Evolutionary conservation across 1,284 basidiomycete species (phyloP).

Genomic region (Schizophyllum amplum): DNA sequence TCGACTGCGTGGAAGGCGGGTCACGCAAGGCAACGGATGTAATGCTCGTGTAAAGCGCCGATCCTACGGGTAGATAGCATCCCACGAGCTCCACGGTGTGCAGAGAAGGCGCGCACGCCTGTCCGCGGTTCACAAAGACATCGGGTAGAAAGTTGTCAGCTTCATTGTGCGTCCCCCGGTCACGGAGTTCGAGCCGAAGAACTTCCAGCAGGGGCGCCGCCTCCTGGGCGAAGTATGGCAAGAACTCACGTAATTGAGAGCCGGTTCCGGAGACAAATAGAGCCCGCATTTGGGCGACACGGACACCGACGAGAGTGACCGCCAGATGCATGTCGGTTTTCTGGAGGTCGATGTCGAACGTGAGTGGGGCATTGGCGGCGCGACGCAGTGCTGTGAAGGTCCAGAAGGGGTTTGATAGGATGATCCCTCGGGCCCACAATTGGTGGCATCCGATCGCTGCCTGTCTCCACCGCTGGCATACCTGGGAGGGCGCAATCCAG

Average conservation of each 20-base stretch:
- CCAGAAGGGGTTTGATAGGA: background rate
- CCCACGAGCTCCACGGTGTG: background rate
- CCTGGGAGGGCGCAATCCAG: constrained; percentile 20
- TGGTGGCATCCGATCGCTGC: constrained; percentile 20
- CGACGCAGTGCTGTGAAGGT: background rate
- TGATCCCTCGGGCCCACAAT: constrained; percentile 16
- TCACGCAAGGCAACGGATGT: background rate
- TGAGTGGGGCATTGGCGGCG: background rate
- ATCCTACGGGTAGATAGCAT: background rate
- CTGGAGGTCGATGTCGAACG: background rate
- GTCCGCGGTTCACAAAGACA: background rate
- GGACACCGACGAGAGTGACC: background rate
- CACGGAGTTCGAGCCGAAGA: background rate
- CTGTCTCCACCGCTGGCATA: constrained; percentile 21
- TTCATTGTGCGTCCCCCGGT: background rate
- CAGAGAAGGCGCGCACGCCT: background rate
- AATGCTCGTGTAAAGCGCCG: background rate
- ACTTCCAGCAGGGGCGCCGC: background rate
- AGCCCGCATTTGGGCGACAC: background rate
- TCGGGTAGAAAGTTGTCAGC: background rate
- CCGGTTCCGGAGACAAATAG: background rate
- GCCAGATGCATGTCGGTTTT: background rate
- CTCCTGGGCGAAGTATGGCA: background rate
- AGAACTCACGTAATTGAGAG: background rate
- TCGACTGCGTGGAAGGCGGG: too few species aligned